Evolutionary conservation across 2,329 filamentous ascomycete genomes (phyloP).

Genomic region (Claviceps fusiformis): DNA sequence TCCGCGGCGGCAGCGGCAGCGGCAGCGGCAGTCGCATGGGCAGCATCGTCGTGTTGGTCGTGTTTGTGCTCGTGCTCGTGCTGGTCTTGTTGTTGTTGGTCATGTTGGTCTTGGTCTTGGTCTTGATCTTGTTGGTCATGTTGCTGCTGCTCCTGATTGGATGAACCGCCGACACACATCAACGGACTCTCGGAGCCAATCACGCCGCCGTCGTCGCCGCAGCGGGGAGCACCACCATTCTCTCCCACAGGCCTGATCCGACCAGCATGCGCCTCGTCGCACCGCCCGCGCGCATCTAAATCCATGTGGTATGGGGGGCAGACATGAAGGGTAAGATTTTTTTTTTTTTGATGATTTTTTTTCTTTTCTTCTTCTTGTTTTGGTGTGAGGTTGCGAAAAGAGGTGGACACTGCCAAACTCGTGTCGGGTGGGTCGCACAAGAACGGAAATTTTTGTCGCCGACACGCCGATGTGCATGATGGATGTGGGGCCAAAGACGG

Average conservation of each 20-base stretch:
- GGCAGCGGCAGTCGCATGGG: constrained; percentile 12
- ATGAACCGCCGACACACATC: not conserved
- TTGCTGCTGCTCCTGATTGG: constrained; percentile 5
- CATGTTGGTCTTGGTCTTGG: not conserved
- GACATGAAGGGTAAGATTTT: not conserved
- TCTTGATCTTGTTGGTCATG: constrained; percentile 5
- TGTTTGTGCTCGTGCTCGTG: constrained; percentile 1
- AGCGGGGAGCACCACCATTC: not conserved
- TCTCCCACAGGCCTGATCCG: constrained; percentile 1
- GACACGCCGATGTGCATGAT: constrained; percentile 14
- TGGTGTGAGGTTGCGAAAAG: no score
- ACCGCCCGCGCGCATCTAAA: constrained; percentile 19
- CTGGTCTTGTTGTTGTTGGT: no score
- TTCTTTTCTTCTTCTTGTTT: no score
- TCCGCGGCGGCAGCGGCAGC: constrained; percentile 20
- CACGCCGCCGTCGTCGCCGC: constrained; percentile 7
- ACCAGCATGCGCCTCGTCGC: constrained; percentile 12
- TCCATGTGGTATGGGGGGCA: constrained; percentile 13
- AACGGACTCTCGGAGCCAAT: constrained; percentile 7
- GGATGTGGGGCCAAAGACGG: no score
- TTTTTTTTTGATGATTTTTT: not conserved
- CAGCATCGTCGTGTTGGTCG: constrained; percentile 10
- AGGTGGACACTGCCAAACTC: not conserved
- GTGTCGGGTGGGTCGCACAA: not conserved
- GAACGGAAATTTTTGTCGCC: constrained; percentile 17